Base-by-base conservation (phyloP, 495 filamentous ascomycete species). In the Aspergillus heteromorphus region DNA sequence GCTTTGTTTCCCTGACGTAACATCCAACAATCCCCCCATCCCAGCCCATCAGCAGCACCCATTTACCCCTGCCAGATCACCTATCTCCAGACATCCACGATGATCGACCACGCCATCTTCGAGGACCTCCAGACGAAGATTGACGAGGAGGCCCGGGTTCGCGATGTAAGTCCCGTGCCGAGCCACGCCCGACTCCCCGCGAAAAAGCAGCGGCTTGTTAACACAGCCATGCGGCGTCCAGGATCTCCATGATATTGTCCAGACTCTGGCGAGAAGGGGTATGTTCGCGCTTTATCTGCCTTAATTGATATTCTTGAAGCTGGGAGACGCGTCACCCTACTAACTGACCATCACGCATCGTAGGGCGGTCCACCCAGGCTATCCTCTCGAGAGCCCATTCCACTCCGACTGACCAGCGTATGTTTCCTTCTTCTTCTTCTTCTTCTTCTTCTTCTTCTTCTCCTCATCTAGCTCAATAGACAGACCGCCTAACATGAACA, bases 361-460 rank as follows among this genome's bases (percentile, higher is more conserved):
- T 45, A 79, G 76, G 76, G 19, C 80, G 89, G 56, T 82, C 78
- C 53, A 86, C 87, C 7, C 85, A 87, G 65, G 89, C 92, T 54
- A 79, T 87, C 43, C 81, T 97, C 42, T 91, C 92, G n/a, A 72
- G 88, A 60, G 88, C 91, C 30, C 93, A 98, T 69, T 93, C 90
- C 4, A 95, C 91, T 0, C 85, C 90, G 21, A 77, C 83, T 31
- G 76, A 84, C 25, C 80, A 95, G 50, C 75, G 92, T 96, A 75
- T 63, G 83, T 77, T 47, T 16, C 16, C 49, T 53, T 18, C 10
- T 21, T 4, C 41, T 45, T 45, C 4, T 7, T 6, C n/a, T 25
- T 23, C 20, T 42, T 7, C 29, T 8, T 30, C n/a, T 50, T 20
- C 0, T 19, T 18, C 23, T 20, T n/a, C 31, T 9, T 54, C 40